Evolutionary conservation across 1,284 basidiomycete species (phyloP).

Genomic region (Rhodotorula glutinis): DNA sequence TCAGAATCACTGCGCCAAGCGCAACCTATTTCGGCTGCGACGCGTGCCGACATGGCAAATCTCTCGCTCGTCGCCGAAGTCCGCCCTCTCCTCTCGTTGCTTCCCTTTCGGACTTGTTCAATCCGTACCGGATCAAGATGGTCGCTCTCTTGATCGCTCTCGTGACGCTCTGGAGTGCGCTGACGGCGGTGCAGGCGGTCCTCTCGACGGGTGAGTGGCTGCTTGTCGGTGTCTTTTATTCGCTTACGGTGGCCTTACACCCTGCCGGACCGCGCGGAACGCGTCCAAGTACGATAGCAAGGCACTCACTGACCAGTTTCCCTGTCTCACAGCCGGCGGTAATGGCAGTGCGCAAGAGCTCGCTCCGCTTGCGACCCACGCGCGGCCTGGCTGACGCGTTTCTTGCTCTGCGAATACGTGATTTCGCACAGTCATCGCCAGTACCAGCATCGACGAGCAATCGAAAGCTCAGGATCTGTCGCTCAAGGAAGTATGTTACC

Average conservation of each 20-base stretch:
- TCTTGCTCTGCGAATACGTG: no score
- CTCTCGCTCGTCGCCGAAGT: neutral
- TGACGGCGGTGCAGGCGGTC: neutral
- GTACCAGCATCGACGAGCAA: neutral
- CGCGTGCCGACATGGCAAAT: neutral
- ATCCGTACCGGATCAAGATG: neutral
- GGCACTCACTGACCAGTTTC: no score
- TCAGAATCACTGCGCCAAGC: no score
- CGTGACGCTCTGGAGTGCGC: neutral
- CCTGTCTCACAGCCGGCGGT: no score
- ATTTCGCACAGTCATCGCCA: neutral
- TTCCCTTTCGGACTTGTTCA: neutral
- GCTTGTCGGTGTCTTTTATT: no score
- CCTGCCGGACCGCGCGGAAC: no score
- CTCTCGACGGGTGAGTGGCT: no score
- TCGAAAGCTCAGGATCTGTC: neutral
- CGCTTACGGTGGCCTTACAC: no score
- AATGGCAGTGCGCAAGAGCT: no score
- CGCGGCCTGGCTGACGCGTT: neutral
- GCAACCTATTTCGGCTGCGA: neutral
- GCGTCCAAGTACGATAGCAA: no score
- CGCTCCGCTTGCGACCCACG: no score
- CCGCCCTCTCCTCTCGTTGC: neutral
- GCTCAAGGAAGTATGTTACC: slow-evolving; percentile 4
- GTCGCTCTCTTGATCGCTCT: neutral